phyloP scores from a whole-genome alignment of 2,329 filamentous ascomycete genomes.

The Aspergillus tanneri region DNA sequence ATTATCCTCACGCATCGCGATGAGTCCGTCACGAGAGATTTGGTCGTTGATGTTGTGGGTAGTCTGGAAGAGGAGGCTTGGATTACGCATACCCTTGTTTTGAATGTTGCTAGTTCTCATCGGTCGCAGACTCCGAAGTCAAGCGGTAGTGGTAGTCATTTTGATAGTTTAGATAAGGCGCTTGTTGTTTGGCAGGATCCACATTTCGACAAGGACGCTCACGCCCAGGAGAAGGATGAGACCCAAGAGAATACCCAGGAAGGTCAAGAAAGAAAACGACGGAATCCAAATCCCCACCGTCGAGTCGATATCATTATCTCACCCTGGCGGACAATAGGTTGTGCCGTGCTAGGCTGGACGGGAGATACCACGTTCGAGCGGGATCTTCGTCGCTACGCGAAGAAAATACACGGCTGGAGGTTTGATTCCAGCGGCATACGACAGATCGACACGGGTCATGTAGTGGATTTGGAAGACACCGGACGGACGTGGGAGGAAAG shows the following conservation, averaged over 20 bases:
- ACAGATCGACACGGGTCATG: slow-evolving; percentile 62
- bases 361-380: slow-evolving; percentile 87
- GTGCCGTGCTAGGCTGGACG: slow-evolving; percentile 83
- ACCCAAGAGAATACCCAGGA: slow-evolving; percentile 2
- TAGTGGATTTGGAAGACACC: slow-evolving; percentile 64
- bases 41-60: slow-evolving; percentile 70
- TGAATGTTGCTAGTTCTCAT: slow-evolving; percentile 68
- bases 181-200: slow-evolving; percentile 89
- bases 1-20: slow-evolving; percentile 78
- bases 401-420: slow-evolving; percentile 69
- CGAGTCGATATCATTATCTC: slow-evolving; percentile 89
- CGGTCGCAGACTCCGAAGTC: slow-evolving; percentile 63
- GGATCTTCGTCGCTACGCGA: slow-evolving; percentile 78
- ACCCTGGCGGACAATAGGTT: slow-evolving; percentile 85
- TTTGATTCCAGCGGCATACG: slow-evolving; percentile 90
- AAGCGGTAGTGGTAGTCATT: slow-evolving; percentile 50
- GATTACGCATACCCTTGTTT: slow-evolving; percentile 77
- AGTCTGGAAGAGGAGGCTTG: slow-evolving; percentile 66
- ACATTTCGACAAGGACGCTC: slow-evolving; percentile 39
- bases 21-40: slow-evolving; percentile 63
- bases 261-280: slow-evolving; percentile 30
- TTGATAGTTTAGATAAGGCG: slow-evolving; percentile 88
- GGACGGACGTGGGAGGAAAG: slow-evolving; percentile 64
- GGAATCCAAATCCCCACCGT: slow-evolving; percentile 72
- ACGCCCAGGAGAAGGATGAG: slow-evolving; percentile 17